Percentiles rank a stretch among this genome's conserved stretches.
These are phyloP conservation scores for Aegle marmelos DNA, from an alignment of 345 rosid genomes.

Conservation along the genomic window DNA sequence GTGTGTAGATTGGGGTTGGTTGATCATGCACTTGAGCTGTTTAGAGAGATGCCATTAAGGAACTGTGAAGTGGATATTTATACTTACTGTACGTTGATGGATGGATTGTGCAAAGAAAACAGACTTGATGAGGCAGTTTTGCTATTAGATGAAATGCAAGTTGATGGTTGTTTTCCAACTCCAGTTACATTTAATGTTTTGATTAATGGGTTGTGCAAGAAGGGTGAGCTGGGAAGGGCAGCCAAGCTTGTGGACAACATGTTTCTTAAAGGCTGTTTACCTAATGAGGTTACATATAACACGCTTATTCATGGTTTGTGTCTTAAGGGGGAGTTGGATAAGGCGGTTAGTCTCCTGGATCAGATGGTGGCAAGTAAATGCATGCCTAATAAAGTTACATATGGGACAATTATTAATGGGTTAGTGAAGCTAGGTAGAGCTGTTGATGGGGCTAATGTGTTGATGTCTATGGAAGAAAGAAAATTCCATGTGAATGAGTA, in stretches of 20 bases:
- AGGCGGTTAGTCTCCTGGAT: constrained; percentile 80
- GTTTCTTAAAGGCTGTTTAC: constrained; percentile 87
- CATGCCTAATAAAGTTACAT: constrained; percentile 77
- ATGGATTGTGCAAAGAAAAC: constrained; percentile 81
- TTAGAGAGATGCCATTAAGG: constrained; percentile 62
- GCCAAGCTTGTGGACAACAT: constrained; percentile 88
- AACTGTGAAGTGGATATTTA: constrained; percentile 68
- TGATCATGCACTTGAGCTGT: constrained; percentile 64
- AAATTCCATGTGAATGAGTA: constrained; percentile 58
- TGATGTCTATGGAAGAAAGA: constrained; percentile 71
- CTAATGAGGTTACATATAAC: constrained; percentile 82
- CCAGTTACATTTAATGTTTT: constrained; percentile 64
- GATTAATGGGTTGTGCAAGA: constrained; percentile 80
- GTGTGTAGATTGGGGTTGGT: constrained; percentile 69
- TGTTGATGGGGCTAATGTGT: constrained; percentile 47
- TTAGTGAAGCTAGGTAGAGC: constrained; percentile 72
- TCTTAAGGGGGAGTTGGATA: constrained; percentile 72
- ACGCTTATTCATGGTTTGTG: constrained; percentile 86
- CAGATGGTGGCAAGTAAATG: constrained; percentile 71
- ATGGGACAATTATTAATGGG: constrained; percentile 77
- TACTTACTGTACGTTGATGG: constrained; percentile 88
- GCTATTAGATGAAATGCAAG: constrained; percentile 91
- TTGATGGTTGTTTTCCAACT: constrained; percentile 77
- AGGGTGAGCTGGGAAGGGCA: constrained; percentile 67
- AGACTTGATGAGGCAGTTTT: constrained; percentile 83